These are phyloP conservation scores for Gypsophila paniculata DNA, from an alignment of 179 eudicot genomes.

Conservation along the genomic window DNA sequence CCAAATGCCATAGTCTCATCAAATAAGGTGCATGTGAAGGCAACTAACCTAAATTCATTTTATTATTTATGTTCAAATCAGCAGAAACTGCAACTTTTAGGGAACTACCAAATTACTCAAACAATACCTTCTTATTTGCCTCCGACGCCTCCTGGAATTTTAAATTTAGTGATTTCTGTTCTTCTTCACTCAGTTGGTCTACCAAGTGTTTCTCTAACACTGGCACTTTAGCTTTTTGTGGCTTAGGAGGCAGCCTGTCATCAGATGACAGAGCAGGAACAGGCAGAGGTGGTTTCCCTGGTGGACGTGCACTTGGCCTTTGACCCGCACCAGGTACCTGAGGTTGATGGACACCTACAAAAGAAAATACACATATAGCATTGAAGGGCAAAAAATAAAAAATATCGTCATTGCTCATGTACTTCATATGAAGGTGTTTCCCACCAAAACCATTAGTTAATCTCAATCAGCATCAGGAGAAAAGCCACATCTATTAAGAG, in stretches of 20 bases:
- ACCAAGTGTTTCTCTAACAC: constrained; percentile 79
- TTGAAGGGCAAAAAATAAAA: background rate
- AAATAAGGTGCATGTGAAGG: background rate
- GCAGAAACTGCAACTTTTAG: background rate
- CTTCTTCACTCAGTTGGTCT: constrained; percentile 86
- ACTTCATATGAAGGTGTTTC: background rate
- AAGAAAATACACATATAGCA: constrained; percentile 14
- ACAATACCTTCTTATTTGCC: constrained; percentile 68
- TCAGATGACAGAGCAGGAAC: constrained; percentile 51
- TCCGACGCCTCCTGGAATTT: constrained; percentile 90
- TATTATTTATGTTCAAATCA: background rate
- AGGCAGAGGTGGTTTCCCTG: constrained; percentile 67
- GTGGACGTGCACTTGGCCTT: constrained; percentile 44
- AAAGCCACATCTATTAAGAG: constrained; percentile 6
- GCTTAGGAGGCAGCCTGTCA: constrained; percentile 53
- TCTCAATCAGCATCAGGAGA: background rate
- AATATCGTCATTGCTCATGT: background rate
- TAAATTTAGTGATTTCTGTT: constrained; percentile 72
- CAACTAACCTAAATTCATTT: no score
- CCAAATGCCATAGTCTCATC: no score
- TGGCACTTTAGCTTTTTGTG: constrained; percentile 79
- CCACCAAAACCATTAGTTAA: background rate
- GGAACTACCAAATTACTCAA: background rate
- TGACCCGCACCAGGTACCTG: constrained; percentile 50
- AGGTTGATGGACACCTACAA: constrained; percentile 60